A percentile compares a stretch with the other conserved stretches of the same genome.
phyloP scores from a whole-genome alignment of 2,329 filamentous ascomycete genomes.

The Fusarium fujikuroi region DNA sequence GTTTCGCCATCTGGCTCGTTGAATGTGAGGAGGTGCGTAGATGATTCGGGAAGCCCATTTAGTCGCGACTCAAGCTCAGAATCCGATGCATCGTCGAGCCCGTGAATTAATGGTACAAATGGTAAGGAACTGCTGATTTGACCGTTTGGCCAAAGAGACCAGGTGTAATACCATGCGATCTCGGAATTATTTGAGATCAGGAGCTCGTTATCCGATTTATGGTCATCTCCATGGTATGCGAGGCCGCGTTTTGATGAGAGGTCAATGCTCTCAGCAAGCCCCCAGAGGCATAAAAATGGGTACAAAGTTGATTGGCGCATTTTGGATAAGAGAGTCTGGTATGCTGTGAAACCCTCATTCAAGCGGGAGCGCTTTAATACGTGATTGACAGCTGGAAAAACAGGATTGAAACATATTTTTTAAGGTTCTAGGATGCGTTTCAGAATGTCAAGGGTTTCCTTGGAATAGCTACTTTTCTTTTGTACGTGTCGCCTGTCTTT shows the following conservation, averaged over 20 bases:
- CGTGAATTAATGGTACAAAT: slow-evolving; percentile 54
- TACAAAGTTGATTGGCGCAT: slow-evolving; percentile 17
- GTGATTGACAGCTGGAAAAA: neutral
- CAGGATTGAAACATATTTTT: slow-evolving; percentile 23
- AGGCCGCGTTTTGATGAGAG: slow-evolving; percentile 40
- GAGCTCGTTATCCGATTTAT: slow-evolving; percentile 49
- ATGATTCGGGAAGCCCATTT: slow-evolving; percentile 45
- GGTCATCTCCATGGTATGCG: slow-evolving; percentile 40
- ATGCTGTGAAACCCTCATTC: neutral
- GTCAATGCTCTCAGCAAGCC: slow-evolving; percentile 11
- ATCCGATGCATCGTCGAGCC: slow-evolving; percentile 48
- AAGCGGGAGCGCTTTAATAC: neutral
- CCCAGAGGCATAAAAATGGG: slow-evolving; percentile 1
- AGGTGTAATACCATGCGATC: slow-evolving; percentile 57
- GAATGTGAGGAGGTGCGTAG: slow-evolving; percentile 54
- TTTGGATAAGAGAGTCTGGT: neutral
- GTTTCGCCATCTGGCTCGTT: slow-evolving; percentile 56
- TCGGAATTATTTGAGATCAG: slow-evolving; percentile 51
- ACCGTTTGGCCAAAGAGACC: slow-evolving; percentile 49
- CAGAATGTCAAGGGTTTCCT: slow-evolving; percentile 26
- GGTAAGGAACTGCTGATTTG: slow-evolving; percentile 42
- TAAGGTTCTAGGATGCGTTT: slow-evolving; percentile 4
- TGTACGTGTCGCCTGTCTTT: slow-evolving; percentile 17
- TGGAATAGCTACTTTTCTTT: neutral
- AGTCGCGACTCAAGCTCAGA: slow-evolving; percentile 43